Evolutionary conservation across 139 green algal species (phyloP).

Genomic region (Deuterostichococcus epilithicus): DNA sequence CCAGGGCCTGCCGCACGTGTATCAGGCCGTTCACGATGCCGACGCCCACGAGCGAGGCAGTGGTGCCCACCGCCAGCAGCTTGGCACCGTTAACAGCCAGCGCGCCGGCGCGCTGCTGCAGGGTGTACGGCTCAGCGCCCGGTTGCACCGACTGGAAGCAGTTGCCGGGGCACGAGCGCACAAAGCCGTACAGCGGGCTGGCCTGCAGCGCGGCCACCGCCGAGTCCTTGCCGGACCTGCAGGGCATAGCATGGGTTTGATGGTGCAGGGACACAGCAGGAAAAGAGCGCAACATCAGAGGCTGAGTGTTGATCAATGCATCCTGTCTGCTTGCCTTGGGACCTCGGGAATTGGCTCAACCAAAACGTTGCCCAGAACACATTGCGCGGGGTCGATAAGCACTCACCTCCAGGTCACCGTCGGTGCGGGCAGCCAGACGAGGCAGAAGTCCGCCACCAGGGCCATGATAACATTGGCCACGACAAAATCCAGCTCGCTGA

Average conservation of each 20-base stretch:
- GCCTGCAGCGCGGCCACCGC: background rate
- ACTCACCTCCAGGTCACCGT: constrained; percentile 39
- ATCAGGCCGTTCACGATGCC: constrained; percentile 85
- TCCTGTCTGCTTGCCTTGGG: background rate
- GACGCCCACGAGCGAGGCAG: constrained; percentile 78
- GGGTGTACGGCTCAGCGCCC: constrained; percentile 59
- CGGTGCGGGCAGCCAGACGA: constrained; percentile 95
- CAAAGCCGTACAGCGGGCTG: constrained; percentile 40
- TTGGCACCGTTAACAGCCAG: constrained; percentile 86
- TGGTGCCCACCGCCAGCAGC: constrained; percentile 84
- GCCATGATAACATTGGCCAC: constrained; percentile 95
- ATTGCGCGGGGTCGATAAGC: background rate
- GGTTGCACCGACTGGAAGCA: constrained; percentile 85
- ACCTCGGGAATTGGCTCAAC: background rate
- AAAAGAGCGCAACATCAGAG: background rate
- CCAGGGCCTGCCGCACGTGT: constrained; percentile 51
- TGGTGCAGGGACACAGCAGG: background rate
- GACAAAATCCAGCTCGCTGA: constrained; percentile 90
- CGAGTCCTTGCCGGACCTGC: background rate
- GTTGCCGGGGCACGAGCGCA: constrained; percentile 91
- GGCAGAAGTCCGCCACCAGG: constrained; percentile 97
- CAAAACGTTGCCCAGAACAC: background rate
- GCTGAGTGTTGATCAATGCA: background rate
- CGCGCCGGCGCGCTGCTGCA: constrained; percentile 72
- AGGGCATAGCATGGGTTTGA: no score